Evolutionary conservation across 352 stramenopile species (phyloP), one percentile per base, ranked within the genome.

Genomic region (Aphanomyces stellatus): DNA sequence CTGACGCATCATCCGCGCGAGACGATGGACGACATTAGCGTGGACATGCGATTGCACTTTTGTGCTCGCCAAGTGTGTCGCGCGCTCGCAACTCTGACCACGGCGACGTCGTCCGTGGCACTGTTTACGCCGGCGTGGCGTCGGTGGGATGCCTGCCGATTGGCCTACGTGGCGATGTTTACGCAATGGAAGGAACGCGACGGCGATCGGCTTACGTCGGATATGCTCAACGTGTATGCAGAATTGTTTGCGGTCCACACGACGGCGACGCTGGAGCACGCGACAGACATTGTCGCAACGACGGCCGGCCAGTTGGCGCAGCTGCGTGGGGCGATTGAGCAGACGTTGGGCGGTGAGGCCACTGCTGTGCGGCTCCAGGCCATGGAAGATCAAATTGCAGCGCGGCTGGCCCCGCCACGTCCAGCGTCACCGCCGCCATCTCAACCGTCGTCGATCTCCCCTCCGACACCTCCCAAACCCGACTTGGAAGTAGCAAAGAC

Each of bases 11-110:
- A 89, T 40, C 80, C 83, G 0, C 65, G 62, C 4, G 79, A 90
- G 28, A 87, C 88, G 57, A 87, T 91, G 81, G 80, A 77, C 3
- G 53, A 69, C 19, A n/a, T n/a, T n/a, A 69, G 82, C 25, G n/a
- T 28, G 19, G 24, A 53, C 22, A 11, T 17, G 11, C 15, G 17
- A 19, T 15, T 65, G n/a, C 59, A 57, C 17, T 27, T 30, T 0
- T 34, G 34, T 10, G 15, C 42, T 6, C 33, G 35, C 5, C 24
- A 27, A 6, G 46, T 53, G 8, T 30, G 25, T 53, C 59, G 40
- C 17, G 49, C 59, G 46, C 41, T 65, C 30, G n/a, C 56, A n/a
- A 19, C 10, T 28, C 22, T 53, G 46, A 28, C 25, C 7, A 28
- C 46, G 13, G 13, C 24, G 25, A 22, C 8, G 46, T 28, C 46